Evolutionary conservation across 108 stramenopile genomes (phyloP).

Genomic region (Skeletonema costatum): DNA sequence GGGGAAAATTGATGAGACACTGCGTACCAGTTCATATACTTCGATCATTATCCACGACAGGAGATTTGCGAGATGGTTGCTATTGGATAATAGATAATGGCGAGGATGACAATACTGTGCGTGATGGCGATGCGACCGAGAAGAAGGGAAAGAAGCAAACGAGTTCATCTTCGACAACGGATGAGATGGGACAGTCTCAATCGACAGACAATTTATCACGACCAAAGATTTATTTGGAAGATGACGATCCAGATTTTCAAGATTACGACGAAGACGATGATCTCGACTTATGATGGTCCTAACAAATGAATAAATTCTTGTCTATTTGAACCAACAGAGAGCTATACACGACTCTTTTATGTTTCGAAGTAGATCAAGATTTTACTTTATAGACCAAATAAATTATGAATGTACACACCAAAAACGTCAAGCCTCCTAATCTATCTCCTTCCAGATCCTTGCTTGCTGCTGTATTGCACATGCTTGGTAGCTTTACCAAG

Average conservation of each 20-base stretch:
- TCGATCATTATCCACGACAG: not conserved
- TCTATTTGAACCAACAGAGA: not conserved
- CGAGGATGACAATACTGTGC: not conserved
- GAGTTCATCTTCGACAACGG: not conserved
- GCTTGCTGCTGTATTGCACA: conserved; percentile 59
- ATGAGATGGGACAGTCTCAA: not conserved
- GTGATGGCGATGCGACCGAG: not conserved
- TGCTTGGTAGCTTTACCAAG: conserved; percentile 77
- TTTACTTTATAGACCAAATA: not conserved
- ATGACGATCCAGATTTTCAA: conserved; percentile 40
- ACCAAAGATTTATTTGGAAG: conserved; percentile 34
- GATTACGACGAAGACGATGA: conserved; percentile 45
- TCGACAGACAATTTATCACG: conserved; percentile 5
- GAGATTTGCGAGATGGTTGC: conserved; percentile 2
- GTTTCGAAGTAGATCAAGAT: not conserved
- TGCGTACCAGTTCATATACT: conserved; percentile 26
- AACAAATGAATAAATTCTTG: not conserved
- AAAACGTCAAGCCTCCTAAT: not conserved
- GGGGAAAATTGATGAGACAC: conserved; percentile 33
- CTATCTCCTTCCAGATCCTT: not conserved
- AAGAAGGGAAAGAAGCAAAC: not conserved
- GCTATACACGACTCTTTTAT: not conserved
- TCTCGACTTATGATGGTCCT: conserved; percentile 14
- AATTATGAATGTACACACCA: conserved; percentile 3
- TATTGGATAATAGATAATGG: conserved; percentile 27